Evolutionary conservation across 352 stramenopile species (phyloP), one percentile per base, ranked within the genome.

Genomic region (Pythium periplocum): DNA sequence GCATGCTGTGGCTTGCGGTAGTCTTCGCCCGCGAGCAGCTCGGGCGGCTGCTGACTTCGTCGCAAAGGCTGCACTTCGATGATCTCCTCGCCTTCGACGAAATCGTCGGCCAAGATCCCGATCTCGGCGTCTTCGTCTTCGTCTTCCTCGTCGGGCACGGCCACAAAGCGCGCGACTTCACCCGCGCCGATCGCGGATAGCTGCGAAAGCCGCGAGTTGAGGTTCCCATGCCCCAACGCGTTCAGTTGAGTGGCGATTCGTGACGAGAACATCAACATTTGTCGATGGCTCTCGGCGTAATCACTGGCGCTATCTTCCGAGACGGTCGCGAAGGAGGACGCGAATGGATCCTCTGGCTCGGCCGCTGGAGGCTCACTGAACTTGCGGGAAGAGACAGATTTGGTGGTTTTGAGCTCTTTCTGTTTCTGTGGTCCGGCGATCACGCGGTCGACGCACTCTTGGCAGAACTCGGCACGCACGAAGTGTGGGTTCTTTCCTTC

Each of bases 11-110:
- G 36, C 70, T 59, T 35, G n/a, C n/a, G 26, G 45, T 59, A 42
- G 53, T 61, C 43, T 55, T 73, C 34, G 36, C 59, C 34, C 59
- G 64, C 36, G 51, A 75, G 49, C 44, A 70, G 55, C 41, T 64
- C 46, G 9, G 53, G 62, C 2, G 52, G 57, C 50, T 66, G 53
- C 9, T 45, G 35, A 34, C 60, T 62, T 49, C 60, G 49, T 30
- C 60, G 60, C 30, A 59, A 26, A 10, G 48, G 52, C 2, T 56
- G 53, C 48, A 69, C 56, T 30, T 47, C 55, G n/a, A 60, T 32
- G 53, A 69, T 55, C 41, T 51, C 48, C 31, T 64, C 53, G 10
- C 48, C 40, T 5, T 61, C 40, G 2, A 37, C 35, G 17, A n/a
- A 17, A 6, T 48, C 44, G 26, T 35, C n/a, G 26, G 17, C 53